These are phyloP conservation scores for Aspergillus awamori DNA, from an alignment of 2,329 filamentous ascomycete species.

Conservation along the genomic window DNA sequence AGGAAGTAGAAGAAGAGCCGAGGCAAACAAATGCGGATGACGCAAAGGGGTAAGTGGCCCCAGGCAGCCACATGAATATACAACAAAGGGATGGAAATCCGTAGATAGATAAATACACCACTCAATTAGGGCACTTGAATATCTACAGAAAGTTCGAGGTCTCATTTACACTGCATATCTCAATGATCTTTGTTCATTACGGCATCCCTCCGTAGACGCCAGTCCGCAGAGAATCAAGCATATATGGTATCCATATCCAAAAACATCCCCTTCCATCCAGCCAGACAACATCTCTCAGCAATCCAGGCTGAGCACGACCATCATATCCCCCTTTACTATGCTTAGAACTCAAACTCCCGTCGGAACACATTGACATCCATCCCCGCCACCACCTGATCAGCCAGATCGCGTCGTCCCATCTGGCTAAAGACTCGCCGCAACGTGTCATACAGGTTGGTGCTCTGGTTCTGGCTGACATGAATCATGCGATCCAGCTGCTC, in stretches of 20 bases:
- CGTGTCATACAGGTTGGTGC: constrained; percentile 95
- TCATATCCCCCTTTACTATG: neutral
- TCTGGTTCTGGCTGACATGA: constrained; percentile 78
- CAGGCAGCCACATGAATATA: neutral
- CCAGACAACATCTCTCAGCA: neutral
- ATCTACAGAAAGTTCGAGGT: neutral
- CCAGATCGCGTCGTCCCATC: constrained; percentile 87
- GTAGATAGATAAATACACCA: too few species aligned
- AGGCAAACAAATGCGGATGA: neutral
- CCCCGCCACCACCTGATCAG: constrained; percentile 81
- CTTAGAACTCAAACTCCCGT: constrained; percentile 82
- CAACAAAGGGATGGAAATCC: too few species aligned
- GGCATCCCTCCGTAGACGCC: neutral
- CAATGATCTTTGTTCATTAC: too few species aligned
- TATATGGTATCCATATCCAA: constrained; percentile 4
- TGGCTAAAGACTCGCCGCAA: constrained; percentile 91
- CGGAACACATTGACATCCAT: constrained; percentile 91
- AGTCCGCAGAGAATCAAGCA: neutral
- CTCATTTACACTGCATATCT: neutral
- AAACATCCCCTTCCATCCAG: neutral
- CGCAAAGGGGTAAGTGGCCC: neutral
- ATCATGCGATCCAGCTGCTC: constrained; percentile 83
- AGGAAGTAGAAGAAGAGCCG: neutral
- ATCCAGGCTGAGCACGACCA: neutral
- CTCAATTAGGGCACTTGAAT: too few species aligned